Percentiles rank a stretch among this genome's conserved stretches.
These are phyloP conservation scores for Dunaliella sp. DNA, from an alignment of 139 green algal species.

Conservation along the genomic window DNA sequence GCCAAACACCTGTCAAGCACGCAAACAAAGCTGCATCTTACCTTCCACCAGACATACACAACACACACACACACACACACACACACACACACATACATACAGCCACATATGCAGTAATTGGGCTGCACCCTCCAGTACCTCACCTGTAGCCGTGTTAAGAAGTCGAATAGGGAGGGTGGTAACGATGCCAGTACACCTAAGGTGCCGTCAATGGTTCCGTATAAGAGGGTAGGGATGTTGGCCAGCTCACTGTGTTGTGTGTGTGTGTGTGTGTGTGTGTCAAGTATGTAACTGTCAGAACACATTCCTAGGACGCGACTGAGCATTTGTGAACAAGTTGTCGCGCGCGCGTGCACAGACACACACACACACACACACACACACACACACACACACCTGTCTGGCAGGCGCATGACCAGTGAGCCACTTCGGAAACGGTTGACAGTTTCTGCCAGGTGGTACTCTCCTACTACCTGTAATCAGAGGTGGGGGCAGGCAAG, in stretches of 20 bases:
- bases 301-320: too few relatives aligned
- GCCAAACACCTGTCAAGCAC: too few relatives aligned
- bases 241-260: conserved; percentile 52
- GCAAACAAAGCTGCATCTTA: too few relatives aligned
- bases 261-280: too few relatives aligned
- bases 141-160: conserved; percentile 74
- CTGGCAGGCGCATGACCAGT: conserved; percentile 94
- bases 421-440: conserved; percentile 88
- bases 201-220: conserved; percentile 85
- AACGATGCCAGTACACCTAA: conserved; percentile 89
- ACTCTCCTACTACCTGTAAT: conserved; percentile 75
- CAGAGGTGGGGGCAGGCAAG: too few relatives aligned
- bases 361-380: too few relatives aligned
- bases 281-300: too few relatives aligned
- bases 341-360: too few relatives aligned
- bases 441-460: conserved; percentile 90
- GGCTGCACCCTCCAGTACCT: background rate
- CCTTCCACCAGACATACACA: too few relatives aligned
- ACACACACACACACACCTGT: conserved; percentile 56
- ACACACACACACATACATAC: background rate
- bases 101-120: background rate
- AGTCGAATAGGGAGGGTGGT: conserved; percentile 62
- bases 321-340: too few relatives aligned
- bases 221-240: conserved; percentile 79
- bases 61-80: background rate